Conservation (phyloP, 768 basidiomycete genomes). For the Termitomyces sp. region DNA sequence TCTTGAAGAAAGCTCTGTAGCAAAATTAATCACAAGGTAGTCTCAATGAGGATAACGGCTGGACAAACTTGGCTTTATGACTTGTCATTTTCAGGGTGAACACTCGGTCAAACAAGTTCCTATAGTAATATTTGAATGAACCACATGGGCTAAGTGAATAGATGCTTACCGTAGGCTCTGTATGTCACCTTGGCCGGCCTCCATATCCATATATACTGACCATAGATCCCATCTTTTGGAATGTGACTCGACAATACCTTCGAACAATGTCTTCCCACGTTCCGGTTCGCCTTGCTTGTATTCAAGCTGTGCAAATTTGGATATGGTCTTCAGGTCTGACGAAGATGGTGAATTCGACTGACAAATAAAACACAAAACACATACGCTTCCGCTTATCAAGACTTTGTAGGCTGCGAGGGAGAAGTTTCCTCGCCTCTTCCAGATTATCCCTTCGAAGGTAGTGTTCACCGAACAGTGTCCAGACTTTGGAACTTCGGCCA, state of each 20-base stretch:
- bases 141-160: not conserved
- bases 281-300: constrained; percentile 94
- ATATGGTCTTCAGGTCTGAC: constrained; percentile 91
- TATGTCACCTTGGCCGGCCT: constrained; percentile 76
- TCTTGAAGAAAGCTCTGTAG: constrained; percentile 90
- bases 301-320: constrained; percentile 92
- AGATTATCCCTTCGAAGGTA: constrained; percentile 69
- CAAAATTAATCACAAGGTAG: constrained; percentile 6
- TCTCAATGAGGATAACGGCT: constrained; percentile 1
- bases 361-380: constrained; percentile 26
- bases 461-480: constrained; percentile 86
- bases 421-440: constrained; percentile 80
- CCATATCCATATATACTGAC: constrained; percentile 97
- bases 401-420: constrained; percentile 86
- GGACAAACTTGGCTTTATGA: constrained; percentile 90
- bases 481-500: constrained; percentile 87
- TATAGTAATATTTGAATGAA: constrained; percentile 24
- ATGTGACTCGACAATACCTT: constrained; percentile 94
- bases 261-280: constrained; percentile 92
- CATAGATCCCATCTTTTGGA: constrained; percentile 94
- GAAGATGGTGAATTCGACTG: not conserved
- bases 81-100: constrained; percentile 85
- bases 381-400: constrained; percentile 92
- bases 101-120: constrained; percentile 85
- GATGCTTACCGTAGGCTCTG: constrained; percentile 65